A percentile compares a stretch with the other conserved stretches of the same genome.
phyloP scores from a whole-genome alignment of 2,329 filamentous ascomycete genomes.

The Chaetomium sp. region DNA sequence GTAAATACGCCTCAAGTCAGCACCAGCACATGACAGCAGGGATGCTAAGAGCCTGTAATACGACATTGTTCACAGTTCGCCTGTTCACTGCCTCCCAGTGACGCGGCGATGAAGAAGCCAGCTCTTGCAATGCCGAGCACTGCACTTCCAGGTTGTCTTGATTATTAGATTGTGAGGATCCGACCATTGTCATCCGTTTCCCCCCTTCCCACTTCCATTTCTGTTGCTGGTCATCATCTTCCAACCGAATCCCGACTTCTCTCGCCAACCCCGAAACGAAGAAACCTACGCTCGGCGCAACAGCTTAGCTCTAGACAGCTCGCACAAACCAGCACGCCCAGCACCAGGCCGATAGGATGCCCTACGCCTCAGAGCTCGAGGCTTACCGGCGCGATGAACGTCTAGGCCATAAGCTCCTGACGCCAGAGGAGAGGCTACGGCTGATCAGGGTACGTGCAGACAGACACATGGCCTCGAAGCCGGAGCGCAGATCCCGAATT shows the following conservation, averaged over 20 bases:
- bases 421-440: constrained; percentile 48
- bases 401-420: constrained; percentile 46
- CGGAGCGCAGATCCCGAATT: neutral
- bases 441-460: constrained; percentile 47
- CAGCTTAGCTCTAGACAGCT: neutral
- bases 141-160: neutral
- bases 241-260: neutral
- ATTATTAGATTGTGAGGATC: neutral
- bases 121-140: neutral
- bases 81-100: constrained; percentile 12
- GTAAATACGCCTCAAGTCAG: constrained; percentile 12
- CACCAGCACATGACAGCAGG: neutral
- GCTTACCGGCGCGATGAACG: constrained; percentile 51
- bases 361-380: constrained; percentile 44
- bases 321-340: neutral
- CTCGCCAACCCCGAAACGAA: neutral
- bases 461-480: constrained; percentile 27
- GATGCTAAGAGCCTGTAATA: neutral
- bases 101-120: constrained; percentile 9
- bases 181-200: neutral
- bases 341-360: constrained; percentile 38
- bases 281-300: neutral
- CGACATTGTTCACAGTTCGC: neutral
- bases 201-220: neutral
- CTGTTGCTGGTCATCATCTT: neutral